Evolutionary conservation across 257 asterid species (phyloP).

Genomic region (Scutellaria baicalensis): DNA sequence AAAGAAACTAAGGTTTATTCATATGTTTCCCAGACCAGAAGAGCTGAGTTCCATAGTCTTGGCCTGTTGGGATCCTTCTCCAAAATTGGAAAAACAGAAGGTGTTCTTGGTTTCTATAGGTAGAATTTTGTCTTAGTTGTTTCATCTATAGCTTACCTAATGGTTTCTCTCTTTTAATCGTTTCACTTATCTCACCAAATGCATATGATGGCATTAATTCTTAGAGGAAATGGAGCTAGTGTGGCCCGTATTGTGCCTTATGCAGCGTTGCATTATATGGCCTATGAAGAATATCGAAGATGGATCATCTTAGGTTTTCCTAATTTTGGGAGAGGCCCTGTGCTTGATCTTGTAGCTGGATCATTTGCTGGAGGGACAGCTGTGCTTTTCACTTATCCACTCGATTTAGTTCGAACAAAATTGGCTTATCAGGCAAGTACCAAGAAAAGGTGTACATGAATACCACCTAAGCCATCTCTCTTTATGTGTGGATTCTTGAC

Average conservation of each 20-base stretch:
- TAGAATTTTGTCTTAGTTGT: conserved; percentile 10
- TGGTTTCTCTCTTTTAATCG: neutral
- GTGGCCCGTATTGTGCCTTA: conserved; percentile 93
- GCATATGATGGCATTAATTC: neutral
- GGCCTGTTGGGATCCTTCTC: conserved; percentile 78
- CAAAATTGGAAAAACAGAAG: conserved; percentile 84
- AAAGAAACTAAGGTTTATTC: conserved; percentile 14
- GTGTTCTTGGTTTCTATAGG: conserved; percentile 82
- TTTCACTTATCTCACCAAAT: neutral
- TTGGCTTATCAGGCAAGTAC: conserved; percentile 86
- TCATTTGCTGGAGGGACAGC: conserved; percentile 98
- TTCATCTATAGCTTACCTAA: neutral
- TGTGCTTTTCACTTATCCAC: conserved; percentile 88
- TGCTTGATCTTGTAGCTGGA: conserved; percentile 88
- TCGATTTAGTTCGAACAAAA: conserved; percentile 88
- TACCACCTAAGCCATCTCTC: neutral
- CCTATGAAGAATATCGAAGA: conserved; percentile 87
- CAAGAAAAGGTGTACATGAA: neutral
- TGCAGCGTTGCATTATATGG: conserved; percentile 93
- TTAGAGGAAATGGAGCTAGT: conserved; percentile 97
- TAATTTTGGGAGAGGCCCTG: conserved; percentile 64
- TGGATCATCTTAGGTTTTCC: conserved; percentile 76
- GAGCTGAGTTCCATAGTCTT: conserved; percentile 62
- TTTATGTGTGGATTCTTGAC: neutral
- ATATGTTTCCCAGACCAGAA: conserved; percentile 61